Evolutionary conservation across 2,329 filamentous ascomycete species (phyloP).

Genomic region (Samsoniella hepiali): DNA sequence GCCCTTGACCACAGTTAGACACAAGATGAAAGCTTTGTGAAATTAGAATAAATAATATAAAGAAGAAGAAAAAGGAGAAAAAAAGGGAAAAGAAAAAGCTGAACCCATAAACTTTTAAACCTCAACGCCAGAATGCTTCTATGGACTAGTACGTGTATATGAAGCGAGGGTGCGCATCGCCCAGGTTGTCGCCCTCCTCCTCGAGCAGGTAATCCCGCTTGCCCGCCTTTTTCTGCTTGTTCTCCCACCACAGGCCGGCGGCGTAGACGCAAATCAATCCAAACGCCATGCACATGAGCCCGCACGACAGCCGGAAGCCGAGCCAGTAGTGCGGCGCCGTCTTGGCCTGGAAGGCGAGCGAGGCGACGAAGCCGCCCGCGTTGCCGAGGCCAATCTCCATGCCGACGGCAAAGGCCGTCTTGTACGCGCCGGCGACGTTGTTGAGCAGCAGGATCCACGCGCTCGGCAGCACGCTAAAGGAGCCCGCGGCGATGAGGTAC

Average conservation of each 20-base stretch:
- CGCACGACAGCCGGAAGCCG: slow-evolving; percentile 11
- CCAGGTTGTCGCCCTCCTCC: slow-evolving; percentile 18
- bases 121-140: not conserved
- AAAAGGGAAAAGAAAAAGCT: not conserved
- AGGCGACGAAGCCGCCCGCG: slow-evolving; percentile 16
- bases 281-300: slow-evolving; percentile 15
- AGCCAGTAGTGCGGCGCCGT: slow-evolving; percentile 15
- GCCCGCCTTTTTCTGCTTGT: slow-evolving; percentile 13
- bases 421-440: slow-evolving; percentile 17
- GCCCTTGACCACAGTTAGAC: not conserved
- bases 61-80: not conserved
- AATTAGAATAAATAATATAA: no score
- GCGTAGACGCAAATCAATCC: slow-evolving; percentile 5
- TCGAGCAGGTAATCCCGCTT: slow-evolving; percentile 15
- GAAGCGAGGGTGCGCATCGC: slow-evolving; percentile 15
- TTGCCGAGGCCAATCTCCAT: slow-evolving; percentile 19
- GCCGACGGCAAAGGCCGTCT: slow-evolving; percentile 16
- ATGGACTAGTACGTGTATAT: slow-evolving; percentile 16
- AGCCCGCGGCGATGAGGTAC: slow-evolving; percentile 14
- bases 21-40: not conserved
- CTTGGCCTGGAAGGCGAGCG: slow-evolving; percentile 5
- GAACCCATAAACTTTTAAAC: not conserved
- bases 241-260: slow-evolving; percentile 16
- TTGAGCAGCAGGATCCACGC: slow-evolving; percentile 19
- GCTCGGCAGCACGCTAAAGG: slow-evolving; percentile 14